These are phyloP conservation scores for Chrysanthemum seticuspe DNA, from an alignment of 129 eudicot genomes.

Conservation along the genomic window DNA sequence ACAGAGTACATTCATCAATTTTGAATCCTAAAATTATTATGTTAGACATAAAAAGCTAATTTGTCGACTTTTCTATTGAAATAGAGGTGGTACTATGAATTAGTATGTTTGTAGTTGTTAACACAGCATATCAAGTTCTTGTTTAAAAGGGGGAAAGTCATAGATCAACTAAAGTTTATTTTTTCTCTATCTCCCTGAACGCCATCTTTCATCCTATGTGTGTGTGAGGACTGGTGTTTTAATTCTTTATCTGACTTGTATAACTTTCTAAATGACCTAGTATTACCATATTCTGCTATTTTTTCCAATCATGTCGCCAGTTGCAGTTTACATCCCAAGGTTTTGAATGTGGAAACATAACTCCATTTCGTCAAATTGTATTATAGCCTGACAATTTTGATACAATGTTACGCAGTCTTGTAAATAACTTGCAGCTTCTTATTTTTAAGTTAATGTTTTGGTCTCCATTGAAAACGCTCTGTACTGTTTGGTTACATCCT, in stretches of 20 bases:
- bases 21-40: neutral
- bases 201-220: neutral
- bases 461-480: no score
- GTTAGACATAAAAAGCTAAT: neutral
- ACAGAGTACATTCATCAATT: neutral
- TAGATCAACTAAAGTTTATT: neutral
- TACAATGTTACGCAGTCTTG: no score
- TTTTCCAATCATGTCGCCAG: neutral
- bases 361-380: neutral
- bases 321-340: neutral
- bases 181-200: neutral
- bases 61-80: neutral
- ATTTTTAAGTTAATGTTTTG: no score
- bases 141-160: neutral
- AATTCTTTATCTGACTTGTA: neutral
- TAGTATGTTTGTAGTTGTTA: neutral
- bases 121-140: neutral
- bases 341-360: neutral
- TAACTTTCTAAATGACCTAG: neutral
- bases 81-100: neutral
- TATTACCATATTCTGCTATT: neutral
- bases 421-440: no score
- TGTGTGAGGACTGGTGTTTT: neutral
- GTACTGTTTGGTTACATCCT: no score
- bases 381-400: neutral